Evolutionary conservation across 805 yeast species (phyloP), one percentile per base, ranked within the genome.

Genomic region (Candida ponderosae): DNA sequence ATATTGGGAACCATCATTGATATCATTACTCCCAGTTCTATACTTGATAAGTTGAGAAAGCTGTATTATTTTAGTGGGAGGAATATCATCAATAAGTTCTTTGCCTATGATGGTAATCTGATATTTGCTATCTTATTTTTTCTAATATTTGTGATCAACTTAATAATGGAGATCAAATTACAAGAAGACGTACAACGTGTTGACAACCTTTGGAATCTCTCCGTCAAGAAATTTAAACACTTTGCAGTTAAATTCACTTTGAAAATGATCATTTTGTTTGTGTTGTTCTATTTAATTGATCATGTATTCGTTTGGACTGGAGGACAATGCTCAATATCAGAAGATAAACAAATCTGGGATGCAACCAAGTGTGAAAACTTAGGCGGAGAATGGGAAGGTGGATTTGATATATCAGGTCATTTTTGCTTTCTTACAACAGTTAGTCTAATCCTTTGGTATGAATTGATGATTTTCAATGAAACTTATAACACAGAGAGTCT

Each of bases 351-450:
- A 1, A 42, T 46, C 1, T 53, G 56, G 56, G 44, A 48, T 2
- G 14, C 28, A 13, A n/a, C 11, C 29, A 32, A 6, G 10, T 45
- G 4, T 29, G 41, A 8, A 26, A 36, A 3, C 37, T 35, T 23
- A 48, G 56, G 51, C 18, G 73, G 69, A 2, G 34, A 43, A 14
- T 74, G 80, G 79, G 47, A 48, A 5, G 63, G 65, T 40, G 75
- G 76, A 9, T 74, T 74, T 46, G 79, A 74, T 46, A 55, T 68
- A 5, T 70, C 76, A 29, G 79, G 79, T 2, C 81, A 74, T 48
- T 66, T 63, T 36, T 70, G 71, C 43, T 63, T 72, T 36, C 38
- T 73, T 2, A 50, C 62, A 1, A 67, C 68, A 6, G 46, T 67
- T 14, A 68, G 75, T 41, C 44, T 71, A 40, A 52, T 71, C 9